Conservation (phyloP, 106 monocot species). For the Dioscorea alata region DNA sequence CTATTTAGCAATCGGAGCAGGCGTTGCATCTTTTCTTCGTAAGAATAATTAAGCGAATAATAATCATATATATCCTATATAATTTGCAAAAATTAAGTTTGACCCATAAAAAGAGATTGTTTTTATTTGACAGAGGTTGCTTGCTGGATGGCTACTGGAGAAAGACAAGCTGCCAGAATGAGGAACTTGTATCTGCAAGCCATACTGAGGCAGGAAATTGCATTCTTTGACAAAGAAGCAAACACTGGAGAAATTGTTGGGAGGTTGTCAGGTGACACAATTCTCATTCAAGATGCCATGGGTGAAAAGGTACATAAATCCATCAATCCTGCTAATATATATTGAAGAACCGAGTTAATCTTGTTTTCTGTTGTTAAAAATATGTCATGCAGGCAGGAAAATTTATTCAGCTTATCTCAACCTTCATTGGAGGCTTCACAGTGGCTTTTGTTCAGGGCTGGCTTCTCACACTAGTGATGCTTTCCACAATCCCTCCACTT, state of each 20-base stretch:
- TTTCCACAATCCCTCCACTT: slow-evolving; percentile 49
- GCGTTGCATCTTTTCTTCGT: slow-evolving; percentile 42
- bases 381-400: slow-evolving; percentile 42
- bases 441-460: slow-evolving; percentile 72
- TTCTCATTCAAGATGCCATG: slow-evolving; percentile 63
- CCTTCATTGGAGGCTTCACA: slow-evolving; percentile 71
- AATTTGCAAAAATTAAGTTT: background rate
- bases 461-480: slow-evolving; percentile 80
- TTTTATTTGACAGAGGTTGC: slow-evolving; percentile 33
- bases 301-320: slow-evolving; percentile 27
- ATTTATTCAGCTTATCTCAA: slow-evolving; percentile 61
- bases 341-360: background rate
- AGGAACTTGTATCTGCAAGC: slow-evolving; percentile 51
- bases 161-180: slow-evolving; percentile 53
- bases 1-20: slow-evolving; percentile 39
- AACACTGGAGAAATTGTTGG: slow-evolving; percentile 60
- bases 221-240: slow-evolving; percentile 33
- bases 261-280: slow-evolving; percentile 58
- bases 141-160: slow-evolving; percentile 42
- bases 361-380: too few species aligned
- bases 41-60: slow-evolving; percentile 11
- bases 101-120: background rate
- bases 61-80: background rate
- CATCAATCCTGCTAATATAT: background rate
- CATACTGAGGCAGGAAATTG: slow-evolving; percentile 42